Evolutionary conservation across 192 early-diverging fungal genomes (phyloP).

Genomic region (Backusella macrospora): DNA sequence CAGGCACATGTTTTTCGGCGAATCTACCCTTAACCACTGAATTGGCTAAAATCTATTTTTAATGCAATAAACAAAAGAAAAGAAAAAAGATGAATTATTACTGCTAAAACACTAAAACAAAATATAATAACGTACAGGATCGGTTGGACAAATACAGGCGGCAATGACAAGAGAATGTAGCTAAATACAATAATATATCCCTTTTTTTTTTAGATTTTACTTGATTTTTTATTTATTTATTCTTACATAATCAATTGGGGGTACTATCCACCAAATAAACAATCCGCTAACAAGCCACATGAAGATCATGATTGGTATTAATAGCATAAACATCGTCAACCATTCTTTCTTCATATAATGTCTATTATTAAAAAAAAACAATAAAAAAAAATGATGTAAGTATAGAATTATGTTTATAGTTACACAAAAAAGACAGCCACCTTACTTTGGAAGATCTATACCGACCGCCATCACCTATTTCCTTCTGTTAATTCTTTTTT

Average conservation of each 20-base stretch:
- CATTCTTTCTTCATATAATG: constrained; percentile 59
- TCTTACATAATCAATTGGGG: constrained; percentile 58
- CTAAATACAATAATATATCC: constrained; percentile 33
- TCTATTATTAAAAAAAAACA: constrained; percentile 21
- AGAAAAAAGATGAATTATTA: background rate
- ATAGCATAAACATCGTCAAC: constrained; percentile 65
- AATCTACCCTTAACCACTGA: constrained; percentile 93
- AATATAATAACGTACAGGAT: too few relatives aligned
- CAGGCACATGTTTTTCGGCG: constrained; percentile 86
- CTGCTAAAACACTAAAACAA: too few relatives aligned
- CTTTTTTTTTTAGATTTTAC: background rate
- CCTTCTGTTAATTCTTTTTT: background rate
- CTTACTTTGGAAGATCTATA: constrained; percentile 74
- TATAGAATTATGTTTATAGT: background rate
- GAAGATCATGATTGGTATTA: constrained; percentile 77
- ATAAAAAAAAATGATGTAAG: background rate
- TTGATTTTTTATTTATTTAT: background rate
- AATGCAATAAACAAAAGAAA: constrained; percentile 7
- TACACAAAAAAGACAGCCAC: background rate
- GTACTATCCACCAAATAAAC: constrained; percentile 64
- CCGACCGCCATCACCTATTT: constrained; percentile 83
- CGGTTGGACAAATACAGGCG: constrained; percentile 88
- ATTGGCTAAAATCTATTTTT: constrained; percentile 71
- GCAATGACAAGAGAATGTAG: constrained; percentile 77
- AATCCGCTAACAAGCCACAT: constrained; percentile 79